A percentile compares a stretch with the other conserved stretches of the same genome.
These are phyloP conservation scores for Hericium coralloides DNA, from an alignment of 768 basidiomycete species.

Conservation along the genomic window DNA sequence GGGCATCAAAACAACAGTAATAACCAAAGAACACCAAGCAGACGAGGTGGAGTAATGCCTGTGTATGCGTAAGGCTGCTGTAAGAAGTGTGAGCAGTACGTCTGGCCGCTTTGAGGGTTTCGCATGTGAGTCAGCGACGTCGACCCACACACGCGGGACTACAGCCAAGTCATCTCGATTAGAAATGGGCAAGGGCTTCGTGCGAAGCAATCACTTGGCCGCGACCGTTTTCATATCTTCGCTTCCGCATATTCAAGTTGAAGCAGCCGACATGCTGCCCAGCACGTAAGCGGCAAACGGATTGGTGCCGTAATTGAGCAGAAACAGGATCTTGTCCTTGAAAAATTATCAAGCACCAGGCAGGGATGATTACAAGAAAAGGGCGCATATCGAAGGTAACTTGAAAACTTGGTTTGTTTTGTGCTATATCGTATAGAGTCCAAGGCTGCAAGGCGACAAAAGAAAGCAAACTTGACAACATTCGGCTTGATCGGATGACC, in stretches of 20 bases:
- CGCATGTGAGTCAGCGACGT: no score
- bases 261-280: not conserved
- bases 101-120: no score
- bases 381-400: slow-evolving; percentile 45
- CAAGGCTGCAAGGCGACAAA: slow-evolving; percentile 21
- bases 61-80: no score
- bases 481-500: slow-evolving; percentile 30
- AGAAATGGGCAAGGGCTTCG: no score
- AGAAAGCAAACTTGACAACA: slow-evolving; percentile 39
- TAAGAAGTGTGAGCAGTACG: no score
- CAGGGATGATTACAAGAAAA: slow-evolving; percentile 45
- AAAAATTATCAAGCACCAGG: slow-evolving; percentile 20
- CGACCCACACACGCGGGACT: no score
- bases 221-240: no score
- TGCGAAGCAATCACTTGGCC: no score
- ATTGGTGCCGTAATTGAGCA: not conserved
- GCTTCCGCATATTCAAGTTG: not conserved
- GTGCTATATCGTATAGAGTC: slow-evolving; percentile 38
- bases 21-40: no score
- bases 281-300: not conserved
- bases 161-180: no score
- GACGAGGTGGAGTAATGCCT: no score
- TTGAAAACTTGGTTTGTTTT: slow-evolving; percentile 58
- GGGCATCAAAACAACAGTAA: no score
- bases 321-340: slow-evolving; percentile 14